Evolutionary conservation across 108 stramenopile genomes (phyloP), one percentile per base, ranked within the genome.

Genomic region (Nitzschia sp.): DNA sequence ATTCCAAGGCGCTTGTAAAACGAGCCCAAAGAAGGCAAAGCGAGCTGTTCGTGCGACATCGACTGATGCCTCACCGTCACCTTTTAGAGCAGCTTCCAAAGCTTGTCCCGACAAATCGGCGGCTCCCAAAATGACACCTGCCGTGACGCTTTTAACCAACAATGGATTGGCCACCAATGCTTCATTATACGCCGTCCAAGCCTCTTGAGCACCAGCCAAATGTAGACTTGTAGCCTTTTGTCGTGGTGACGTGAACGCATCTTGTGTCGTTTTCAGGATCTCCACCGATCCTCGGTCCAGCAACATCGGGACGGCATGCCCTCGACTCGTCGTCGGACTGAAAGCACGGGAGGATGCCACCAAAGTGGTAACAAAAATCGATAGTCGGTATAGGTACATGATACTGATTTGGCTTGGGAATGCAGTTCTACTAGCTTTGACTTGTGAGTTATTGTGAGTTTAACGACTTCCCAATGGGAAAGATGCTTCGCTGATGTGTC

Each of bases 91-190:
- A 45, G 53, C 58, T 53, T 78, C 77, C 3, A 78, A 46, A 17
- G 49, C 54, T 73, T 79, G 78, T 18, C 48, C 78, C n/a, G 30
- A 23, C 19, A 80, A 31, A 70, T 80, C 74, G 19, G 68, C 79
- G 9, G 51, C 30, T 21, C 73, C 74, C 29, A 80, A 30, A 36
- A 80, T 49, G 34, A 80, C 47, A 45, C 64, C 27, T 3, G 79
- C 79, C 23, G 79, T 80, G 30, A 80, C 60, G 28, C 74, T 69
- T 64, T 80, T 80, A 36, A 75, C 74, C 2, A 80, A 3, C 5
- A 80, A 28, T 18, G 79, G 79, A 49, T 63, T 46, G 1, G 15
- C 6, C 6, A 60, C 48, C 47, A 80, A 24, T 2, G 51, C 46
- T 8, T 42, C 21, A 45, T 65, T 53, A 47, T 80, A 80, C 2